Evolutionary conservation across 2,329 filamentous ascomycete genomes (phyloP), one percentile per base, ranked within the genome.

Genomic region (Fusarium abutilonis): DNA sequence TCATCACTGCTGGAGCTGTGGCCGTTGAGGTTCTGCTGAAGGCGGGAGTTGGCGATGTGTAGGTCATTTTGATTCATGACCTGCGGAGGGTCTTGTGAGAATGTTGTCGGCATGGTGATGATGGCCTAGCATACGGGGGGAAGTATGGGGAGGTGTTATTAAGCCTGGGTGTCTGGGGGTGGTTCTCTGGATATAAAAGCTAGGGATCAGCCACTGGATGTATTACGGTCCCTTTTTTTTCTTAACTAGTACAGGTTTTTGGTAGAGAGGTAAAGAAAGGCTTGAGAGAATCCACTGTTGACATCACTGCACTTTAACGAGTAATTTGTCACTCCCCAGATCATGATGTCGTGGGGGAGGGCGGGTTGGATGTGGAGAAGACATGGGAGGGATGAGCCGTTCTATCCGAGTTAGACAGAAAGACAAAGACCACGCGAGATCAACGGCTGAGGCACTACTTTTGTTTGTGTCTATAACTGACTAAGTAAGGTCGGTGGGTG

Each of bases 51-150:
- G 64, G 76, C 75, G 21, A 74, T 54, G 19, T 74, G 67, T 14
- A 77, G 71, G 29, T 78, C 76, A 10, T 60, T 46, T 9, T 73
- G 69, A 35, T 76, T 72, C 19, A 77, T 74, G 64, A 78, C 72
- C 73, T 75, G 72, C 1, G 76, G 72, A 19, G 74, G 73, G 32
- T 78, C 77, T 11, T 76, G 70, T 5, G 74, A 72, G 53, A 76
- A 75, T 28, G 75, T 74, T 41, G 68, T 68, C 17, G 72, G 66
- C 72, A 75, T 75, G n/a, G 23, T 63, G 51, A 5, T 13, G 13
- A 19, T 19, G 19, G 19, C 19, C 3, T 19, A 19, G 19, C 19
- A 19, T 19, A 19, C 19, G 19, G 23, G 23, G 8, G 23, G 8
- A 10, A 7, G 10, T 21, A 32, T 15, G 23, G 23, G 23, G 8